These are phyloP conservation scores for Saccharomycopsis fibuligera DNA, from an alignment of 805 yeast genomes.

Conservation along the genomic window DNA sequence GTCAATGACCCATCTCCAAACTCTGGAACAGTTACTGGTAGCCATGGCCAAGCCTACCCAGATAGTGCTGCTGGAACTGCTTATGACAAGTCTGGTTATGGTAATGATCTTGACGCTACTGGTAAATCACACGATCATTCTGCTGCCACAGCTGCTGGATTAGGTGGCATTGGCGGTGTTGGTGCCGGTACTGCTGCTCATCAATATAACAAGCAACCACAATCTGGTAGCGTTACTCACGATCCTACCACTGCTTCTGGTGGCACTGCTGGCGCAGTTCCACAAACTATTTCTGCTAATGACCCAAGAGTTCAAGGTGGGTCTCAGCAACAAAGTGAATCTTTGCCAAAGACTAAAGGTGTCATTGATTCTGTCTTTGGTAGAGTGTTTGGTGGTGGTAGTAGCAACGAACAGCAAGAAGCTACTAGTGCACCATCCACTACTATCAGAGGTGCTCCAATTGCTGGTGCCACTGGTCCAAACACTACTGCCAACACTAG, in stretches of 20 bases:
- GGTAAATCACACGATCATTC: no score
- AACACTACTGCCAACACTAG: background rate
- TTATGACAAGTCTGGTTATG: slow-evolving; percentile 5
- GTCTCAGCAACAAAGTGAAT: background rate
- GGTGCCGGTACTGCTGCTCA: slow-evolving; percentile 24
- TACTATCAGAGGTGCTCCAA: background rate
- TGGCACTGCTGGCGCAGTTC: background rate
- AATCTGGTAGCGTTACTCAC: background rate
- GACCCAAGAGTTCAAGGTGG: background rate
- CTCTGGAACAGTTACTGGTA: no score
- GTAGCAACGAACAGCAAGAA: background rate
- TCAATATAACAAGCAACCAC: slow-evolving; percentile 15
- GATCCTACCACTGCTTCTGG: background rate
- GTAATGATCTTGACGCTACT: slow-evolving; percentile 13
- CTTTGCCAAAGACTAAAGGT: background rate
- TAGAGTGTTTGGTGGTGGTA: background rate
- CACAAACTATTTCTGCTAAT: background rate
- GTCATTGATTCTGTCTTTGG: background rate
- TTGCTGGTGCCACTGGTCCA: background rate
- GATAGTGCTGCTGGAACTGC: no score
- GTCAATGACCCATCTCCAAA: background rate
- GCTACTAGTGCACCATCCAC: background rate
- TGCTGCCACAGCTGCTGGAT: slow-evolving; percentile 13
- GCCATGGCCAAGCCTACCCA: no score
- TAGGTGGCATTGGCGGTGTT: slow-evolving; percentile 19